Conservation (phyloP, 768 basidiomycete genomes). For the Macrolepiota fuliginosa region DNA sequence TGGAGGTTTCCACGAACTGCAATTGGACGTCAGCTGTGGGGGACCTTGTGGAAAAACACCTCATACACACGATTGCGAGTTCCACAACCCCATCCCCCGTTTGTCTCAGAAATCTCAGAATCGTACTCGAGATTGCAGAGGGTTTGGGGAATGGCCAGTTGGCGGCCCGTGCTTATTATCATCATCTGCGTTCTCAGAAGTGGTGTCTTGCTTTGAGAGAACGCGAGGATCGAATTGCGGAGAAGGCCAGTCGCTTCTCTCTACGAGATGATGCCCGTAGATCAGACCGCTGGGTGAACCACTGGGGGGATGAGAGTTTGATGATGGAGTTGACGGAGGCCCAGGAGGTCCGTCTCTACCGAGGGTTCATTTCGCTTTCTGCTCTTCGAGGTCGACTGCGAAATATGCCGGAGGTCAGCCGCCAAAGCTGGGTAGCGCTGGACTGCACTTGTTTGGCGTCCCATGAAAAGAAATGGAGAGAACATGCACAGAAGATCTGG, state of each 20-base stretch:
- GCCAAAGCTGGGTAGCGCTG: background rate
- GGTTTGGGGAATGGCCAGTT: background rate
- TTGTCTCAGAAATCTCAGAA: background rate
- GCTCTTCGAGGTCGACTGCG: background rate
- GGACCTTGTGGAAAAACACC: background rate
- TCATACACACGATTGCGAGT: background rate
- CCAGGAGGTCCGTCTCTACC: background rate
- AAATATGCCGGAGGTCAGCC: background rate
- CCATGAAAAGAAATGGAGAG: background rate
- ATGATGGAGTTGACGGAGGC: background rate
- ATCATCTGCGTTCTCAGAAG: background rate
- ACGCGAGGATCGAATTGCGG: background rate
- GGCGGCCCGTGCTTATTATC: background rate
- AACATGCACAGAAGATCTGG: background rate
- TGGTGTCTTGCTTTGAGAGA: background rate
- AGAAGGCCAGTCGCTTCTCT: too few relatives aligned
- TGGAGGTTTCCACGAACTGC: background rate
- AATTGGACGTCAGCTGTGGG: background rate
- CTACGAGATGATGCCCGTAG: background rate
- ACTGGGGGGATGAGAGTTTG: background rate
- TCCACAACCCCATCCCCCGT: background rate
- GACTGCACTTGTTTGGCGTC: background rate
- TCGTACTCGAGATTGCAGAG: background rate
- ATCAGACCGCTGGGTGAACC: background rate
- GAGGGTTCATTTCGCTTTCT: background rate